Conservation (phyloP, 257 asterid species). For the Solanum tarapatanum region DNA sequence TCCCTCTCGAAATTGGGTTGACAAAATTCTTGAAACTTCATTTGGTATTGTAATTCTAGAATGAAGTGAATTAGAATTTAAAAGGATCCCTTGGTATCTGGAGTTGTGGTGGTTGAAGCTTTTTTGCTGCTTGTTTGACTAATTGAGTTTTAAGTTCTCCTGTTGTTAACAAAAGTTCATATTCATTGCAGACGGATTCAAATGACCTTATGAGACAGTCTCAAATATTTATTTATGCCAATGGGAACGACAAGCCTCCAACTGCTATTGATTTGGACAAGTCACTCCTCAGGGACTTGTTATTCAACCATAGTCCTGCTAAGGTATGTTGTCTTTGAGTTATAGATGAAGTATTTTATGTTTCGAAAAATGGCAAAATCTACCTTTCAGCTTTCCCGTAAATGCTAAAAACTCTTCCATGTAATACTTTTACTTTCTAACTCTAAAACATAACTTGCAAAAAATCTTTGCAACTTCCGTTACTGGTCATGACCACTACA, state of each 20-base stretch:
- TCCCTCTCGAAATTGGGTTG: neutral
- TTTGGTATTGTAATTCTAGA: neutral
- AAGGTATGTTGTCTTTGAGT: slow-evolving; percentile 42
- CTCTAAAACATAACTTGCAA: neutral
- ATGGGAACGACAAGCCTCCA: slow-evolving; percentile 72
- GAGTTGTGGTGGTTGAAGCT: neutral
- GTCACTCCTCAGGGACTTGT: slow-evolving; percentile 60
- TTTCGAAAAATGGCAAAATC: neutral
- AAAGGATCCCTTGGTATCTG: neutral
- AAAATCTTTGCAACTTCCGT: neutral
- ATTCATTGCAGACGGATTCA: slow-evolving; percentile 54
- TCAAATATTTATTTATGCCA: slow-evolving; percentile 73
- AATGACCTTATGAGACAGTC: slow-evolving; percentile 80
- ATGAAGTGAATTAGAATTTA: neutral
- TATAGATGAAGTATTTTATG: neutral
- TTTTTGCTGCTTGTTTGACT: neutral
- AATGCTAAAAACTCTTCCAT: neutral
- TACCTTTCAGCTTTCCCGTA: neutral
- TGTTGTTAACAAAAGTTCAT: neutral
- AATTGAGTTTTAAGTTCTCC: neutral
- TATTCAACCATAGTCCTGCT: slow-evolving; percentile 87
- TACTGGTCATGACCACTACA: neutral
- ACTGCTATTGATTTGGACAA: slow-evolving; percentile 85
- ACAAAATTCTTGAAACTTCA: neutral
- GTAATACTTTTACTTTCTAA: neutral